Percentiles rank a stretch among this genome's conserved stretches.
These are phyloP conservation scores for Cytospora chrysosperma DNA, from an alignment of 2,329 filamentous ascomycete genomes.

Conservation along the genomic window DNA sequence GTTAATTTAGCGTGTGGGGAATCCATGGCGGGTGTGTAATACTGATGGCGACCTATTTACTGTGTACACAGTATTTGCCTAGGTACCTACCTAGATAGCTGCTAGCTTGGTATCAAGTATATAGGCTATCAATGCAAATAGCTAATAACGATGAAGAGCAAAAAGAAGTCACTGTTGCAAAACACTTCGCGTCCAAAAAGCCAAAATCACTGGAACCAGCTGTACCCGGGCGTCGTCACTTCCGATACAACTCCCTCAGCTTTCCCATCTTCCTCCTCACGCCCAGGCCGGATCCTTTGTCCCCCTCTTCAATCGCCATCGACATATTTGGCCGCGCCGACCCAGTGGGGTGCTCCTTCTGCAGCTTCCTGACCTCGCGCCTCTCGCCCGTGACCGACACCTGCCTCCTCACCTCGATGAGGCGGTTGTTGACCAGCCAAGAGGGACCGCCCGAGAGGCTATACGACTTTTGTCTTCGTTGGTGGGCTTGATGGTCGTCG, in stretches of 20 bases:
- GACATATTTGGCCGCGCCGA: slow-evolving; percentile 19
- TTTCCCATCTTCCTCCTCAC: slow-evolving; percentile 22
- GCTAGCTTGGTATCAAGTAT: no score
- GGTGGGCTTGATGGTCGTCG: slow-evolving; percentile 6
- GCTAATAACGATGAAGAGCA: neutral
- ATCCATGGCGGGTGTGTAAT: no score
- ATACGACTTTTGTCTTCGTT: slow-evolving; percentile 18
- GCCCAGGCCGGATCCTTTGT: slow-evolving; percentile 17
- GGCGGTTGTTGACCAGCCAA: slow-evolving; percentile 12
- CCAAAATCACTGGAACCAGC: neutral
- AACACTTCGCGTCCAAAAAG: neutral
- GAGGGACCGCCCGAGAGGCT: slow-evolving; percentile 3
- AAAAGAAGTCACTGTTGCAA: neutral
- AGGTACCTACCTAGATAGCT: neutral
- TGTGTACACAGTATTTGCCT: no score
- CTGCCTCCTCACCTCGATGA: slow-evolving; percentile 14
- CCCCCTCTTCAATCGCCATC: slow-evolving; percentile 4
- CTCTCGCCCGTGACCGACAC: slow-evolving; percentile 21
- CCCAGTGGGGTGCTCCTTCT: slow-evolving; percentile 22
- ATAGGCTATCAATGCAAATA: slow-evolving; percentile 1
- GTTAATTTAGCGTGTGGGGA: neutral
- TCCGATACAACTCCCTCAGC: slow-evolving; percentile 19
- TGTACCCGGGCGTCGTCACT: neutral
- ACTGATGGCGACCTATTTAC: no score
- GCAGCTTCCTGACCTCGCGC: slow-evolving; percentile 21